Percentiles rank a stretch among this genome's conserved stretches.
phyloP scores from a whole-genome alignment of 2,329 filamentous ascomycete species.

The Didymella glomerata region DNA sequence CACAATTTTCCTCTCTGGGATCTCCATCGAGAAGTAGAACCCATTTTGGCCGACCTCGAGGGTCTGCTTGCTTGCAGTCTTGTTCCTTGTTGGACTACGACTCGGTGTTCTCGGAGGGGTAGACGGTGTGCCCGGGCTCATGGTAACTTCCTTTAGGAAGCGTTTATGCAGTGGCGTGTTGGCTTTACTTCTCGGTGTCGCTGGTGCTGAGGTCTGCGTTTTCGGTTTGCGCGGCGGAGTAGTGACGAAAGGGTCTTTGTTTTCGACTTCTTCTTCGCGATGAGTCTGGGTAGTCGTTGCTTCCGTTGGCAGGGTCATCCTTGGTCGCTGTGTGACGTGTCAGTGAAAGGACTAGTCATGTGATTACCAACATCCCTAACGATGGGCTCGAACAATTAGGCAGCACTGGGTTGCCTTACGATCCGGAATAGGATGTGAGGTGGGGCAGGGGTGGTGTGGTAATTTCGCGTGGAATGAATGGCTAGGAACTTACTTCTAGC shows the following conservation, averaged over 20 bases:
- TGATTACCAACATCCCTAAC: background rate
- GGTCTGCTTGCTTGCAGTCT: background rate
- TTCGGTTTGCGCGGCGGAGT: conserved; percentile 14
- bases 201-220: conserved; percentile 1
- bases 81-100: conserved; percentile 6
- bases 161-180: conserved; percentile 26
- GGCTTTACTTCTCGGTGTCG: conserved; percentile 12
- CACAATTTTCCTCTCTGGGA: conserved; percentile 26
- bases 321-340: conserved; percentile 15
- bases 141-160: conserved; percentile 28
- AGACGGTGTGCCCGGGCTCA: conserved; percentile 21
- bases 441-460: conserved; percentile 2
- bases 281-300: background rate
- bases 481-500: conserved; percentile 1
- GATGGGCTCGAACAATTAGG: background rate
- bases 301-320: conserved; percentile 7
- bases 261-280: conserved; percentile 4
- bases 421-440: background rate
- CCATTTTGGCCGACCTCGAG: conserved; percentile 32
- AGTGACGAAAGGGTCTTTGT: conserved; percentile 15
- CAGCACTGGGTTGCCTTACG: conserved; percentile 2
- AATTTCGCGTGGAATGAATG: conserved; percentile 14
- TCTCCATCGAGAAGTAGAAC: conserved; percentile 34
- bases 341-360: conserved; percentile 18
- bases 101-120: conserved; percentile 29